Percentiles rank a stretch among this genome's conserved stretches.
Evolutionary conservation across 768 basidiomycete genomes (phyloP).

Genomic region (Hericium alpestre): DNA sequence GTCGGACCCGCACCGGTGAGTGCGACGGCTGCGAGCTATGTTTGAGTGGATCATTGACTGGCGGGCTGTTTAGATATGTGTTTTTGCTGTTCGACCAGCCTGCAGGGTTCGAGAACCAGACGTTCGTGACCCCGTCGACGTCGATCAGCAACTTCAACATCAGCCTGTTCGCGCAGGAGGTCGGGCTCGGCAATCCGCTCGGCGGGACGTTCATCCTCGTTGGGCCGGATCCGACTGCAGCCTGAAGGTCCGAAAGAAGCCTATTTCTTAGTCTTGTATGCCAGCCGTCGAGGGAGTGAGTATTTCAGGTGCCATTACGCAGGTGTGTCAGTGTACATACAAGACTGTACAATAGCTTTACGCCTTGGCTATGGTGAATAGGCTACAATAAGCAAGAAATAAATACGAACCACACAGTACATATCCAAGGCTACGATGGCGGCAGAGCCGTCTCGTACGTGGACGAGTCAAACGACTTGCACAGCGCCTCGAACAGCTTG

Average conservation of each 20-base stretch:
- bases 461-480: slow-evolving; percentile 31
- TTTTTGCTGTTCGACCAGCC: slow-evolving; percentile 40
- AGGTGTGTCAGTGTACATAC: not conserved
- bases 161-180: slow-evolving; percentile 29
- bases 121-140: slow-evolving; percentile 8
- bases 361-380: not conserved
- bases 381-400: too few species aligned
- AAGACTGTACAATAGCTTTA: not conserved
- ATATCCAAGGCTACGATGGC: not conserved
- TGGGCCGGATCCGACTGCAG: slow-evolving; percentile 2
- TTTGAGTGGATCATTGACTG: slow-evolving; percentile 19
- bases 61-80: slow-evolving; percentile 15
- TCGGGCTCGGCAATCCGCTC: slow-evolving; percentile 34
- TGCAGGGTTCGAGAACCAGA: slow-evolving; percentile 29
- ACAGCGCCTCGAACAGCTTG: slow-evolving; percentile 39
- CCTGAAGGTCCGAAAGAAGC: too few species aligned
- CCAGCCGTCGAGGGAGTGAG: too few species aligned
- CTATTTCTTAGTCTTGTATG: too few species aligned
- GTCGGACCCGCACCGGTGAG: slow-evolving; percentile 30
- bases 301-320: too few species aligned
- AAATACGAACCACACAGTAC: too few species aligned
- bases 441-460: slow-evolving; percentile 25
- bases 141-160: slow-evolving; percentile 27
- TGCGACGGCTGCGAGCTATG: not conserved
- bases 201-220: slow-evolving; percentile 41